Base-by-base conservation (phyloP, 2,329 filamentous ascomycete genomes). In the Coleophoma crateriformis region DNA sequence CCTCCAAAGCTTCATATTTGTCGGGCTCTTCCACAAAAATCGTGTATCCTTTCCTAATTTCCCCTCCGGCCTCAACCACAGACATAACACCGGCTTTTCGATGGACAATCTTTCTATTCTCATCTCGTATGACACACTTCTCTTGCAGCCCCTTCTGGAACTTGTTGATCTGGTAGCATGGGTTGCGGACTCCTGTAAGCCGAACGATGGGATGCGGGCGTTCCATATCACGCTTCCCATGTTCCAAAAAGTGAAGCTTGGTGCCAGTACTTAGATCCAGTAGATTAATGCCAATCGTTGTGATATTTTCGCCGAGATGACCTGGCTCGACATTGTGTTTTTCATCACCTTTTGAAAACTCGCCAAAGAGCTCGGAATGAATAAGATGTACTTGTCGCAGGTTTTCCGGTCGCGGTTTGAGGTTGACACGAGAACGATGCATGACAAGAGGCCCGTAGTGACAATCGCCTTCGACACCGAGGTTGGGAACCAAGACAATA, bases 71-170 rank as follows among this genome's bases (percentile, higher is more conserved):
- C 38, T 54, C 40, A 49, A 54, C 45, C n/a, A 47, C 40, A 15
- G 20, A 63, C 59, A 72, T 53, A 73, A 56, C 49, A 62, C 63
- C 44, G 73, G 61, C 37, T 65, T 67, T 34, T 64, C 64, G 45
- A 65, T 64, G 70, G 71, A 75, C 7, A 19, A 50, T 32, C 34
- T 34, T 17, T 20, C 44, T 14, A 8, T 46, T 37, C 27, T 27
- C 10, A n/a, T 39, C 48, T 22, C 38, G 12, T 2, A 37, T 22
- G n/a, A 47, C 34, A 33, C 45, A 51, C 33, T 38, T 33, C 2
- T 27, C 46, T 13, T 48, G 22, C 14, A 56, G 33, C 2, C 54
- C 54, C n/a, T 38, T 35, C 38, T 47, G 41, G 27, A 47, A 50
- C 13, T 39, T 47, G 22, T 56, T 49, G 15, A 56, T 50, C 33